phyloP scores from a whole-genome alignment of 148 eudicot species.

The Drosera capensis region DNA sequence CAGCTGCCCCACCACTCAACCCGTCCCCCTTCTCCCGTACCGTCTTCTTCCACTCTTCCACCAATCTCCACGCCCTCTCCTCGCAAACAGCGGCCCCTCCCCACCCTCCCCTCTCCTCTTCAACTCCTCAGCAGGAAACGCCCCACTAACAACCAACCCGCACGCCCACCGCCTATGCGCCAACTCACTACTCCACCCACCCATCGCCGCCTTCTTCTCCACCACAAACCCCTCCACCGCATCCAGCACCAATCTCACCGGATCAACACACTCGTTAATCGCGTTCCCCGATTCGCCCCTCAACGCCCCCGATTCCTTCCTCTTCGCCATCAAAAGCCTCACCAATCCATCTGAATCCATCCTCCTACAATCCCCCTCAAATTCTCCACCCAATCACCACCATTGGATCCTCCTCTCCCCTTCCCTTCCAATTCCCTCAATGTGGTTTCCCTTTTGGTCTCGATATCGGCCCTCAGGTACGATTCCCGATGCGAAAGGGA shows the following conservation, averaged over 20 bases:
- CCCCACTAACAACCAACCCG: constrained; percentile 16
- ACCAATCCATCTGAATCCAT: constrained; percentile 27
- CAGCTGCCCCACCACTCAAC: constrained; percentile 23
- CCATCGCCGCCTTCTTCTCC: constrained; percentile 10
- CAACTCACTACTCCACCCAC: constrained; percentile 17
- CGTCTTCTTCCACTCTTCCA: constrained; percentile 29
- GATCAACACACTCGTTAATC: constrained; percentile 28
- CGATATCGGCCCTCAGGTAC: constrained; percentile 13
- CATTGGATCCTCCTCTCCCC: constrained; percentile 1
- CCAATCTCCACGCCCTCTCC: constrained; percentile 21
- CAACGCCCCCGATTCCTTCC: constrained; percentile 23
- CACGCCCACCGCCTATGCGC: constrained; percentile 37
- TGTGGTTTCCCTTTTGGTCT: constrained; percentile 14
- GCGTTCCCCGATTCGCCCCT: constrained; percentile 18
- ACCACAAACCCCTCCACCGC: constrained; percentile 30
- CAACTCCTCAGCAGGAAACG: constrained; percentile 25
- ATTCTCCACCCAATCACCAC: constrained; percentile 6
- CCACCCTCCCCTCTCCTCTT: constrained; percentile 1
- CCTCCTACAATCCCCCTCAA: constrained; percentile 21
- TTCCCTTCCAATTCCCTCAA: constrained; percentile 17
- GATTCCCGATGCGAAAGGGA: constrained; percentile 16
- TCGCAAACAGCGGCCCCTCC: constrained; percentile 4
- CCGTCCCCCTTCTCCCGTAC: constrained; percentile 15
- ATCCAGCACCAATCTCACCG: constrained; percentile 31
- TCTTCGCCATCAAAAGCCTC: constrained; percentile 17